Evolutionary conservation across 306 rosid genomes (phyloP).

Genomic region (Coriaria nepalensis): DNA sequence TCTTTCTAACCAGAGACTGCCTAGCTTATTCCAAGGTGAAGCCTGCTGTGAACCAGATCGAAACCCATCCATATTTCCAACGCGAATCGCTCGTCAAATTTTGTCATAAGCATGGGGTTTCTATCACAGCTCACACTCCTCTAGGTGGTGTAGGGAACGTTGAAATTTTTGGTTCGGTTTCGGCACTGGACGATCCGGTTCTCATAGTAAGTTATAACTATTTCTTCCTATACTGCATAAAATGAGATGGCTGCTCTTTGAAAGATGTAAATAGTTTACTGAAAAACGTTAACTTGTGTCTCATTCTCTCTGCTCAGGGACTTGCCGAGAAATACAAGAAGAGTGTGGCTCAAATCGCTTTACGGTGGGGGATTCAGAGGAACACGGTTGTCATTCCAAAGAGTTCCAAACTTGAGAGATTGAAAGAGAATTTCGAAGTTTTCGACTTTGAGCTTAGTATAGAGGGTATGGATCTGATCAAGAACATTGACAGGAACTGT

Average conservation of each 20-base stretch:
- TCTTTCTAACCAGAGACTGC: constrained; percentile 86
- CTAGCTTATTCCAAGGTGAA: constrained; percentile 78
- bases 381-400: constrained; percentile 68
- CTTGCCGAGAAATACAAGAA: constrained; percentile 61
- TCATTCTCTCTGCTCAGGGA: constrained; percentile 27
- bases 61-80: constrained; percentile 88
- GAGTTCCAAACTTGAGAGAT: constrained; percentile 61
- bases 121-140: constrained; percentile 91
- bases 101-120: constrained; percentile 70
- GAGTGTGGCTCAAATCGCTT: constrained; percentile 57
- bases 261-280: too few relatives aligned
- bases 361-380: constrained; percentile 75
- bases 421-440: constrained; percentile 64
- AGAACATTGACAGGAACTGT: constrained; percentile 36
- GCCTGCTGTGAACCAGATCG: constrained; percentile 95
- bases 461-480: constrained; percentile 59
- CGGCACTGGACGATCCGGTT: constrained; percentile 65
- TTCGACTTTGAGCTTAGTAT: constrained; percentile 51
- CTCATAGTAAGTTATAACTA: constrained; percentile 39
- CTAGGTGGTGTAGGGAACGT: constrained; percentile 78
- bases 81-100: constrained; percentile 80
- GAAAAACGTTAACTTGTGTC: background rate
- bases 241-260: too few relatives aligned
- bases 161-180: constrained; percentile 71
- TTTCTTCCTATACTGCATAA: background rate